These are phyloP conservation scores for Ustilago vetiveriae DNA, from an alignment of 1,284 basidiomycete genomes.

Conservation along the genomic window DNA sequence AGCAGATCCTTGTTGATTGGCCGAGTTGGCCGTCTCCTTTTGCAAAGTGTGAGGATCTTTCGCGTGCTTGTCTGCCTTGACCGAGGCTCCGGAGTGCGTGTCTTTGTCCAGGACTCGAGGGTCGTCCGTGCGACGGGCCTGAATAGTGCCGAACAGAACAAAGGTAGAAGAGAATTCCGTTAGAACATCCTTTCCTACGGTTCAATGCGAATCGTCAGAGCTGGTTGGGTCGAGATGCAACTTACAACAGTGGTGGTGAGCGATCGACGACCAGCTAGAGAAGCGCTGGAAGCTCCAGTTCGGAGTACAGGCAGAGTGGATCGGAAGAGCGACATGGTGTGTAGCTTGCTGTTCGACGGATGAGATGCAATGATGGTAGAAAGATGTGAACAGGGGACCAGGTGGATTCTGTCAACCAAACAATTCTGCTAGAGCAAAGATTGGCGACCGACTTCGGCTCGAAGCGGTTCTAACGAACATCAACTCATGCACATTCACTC, in stretches of 20 bases:
- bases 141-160: too few relatives aligned
- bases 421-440: too few relatives aligned
- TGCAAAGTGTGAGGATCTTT: slow-evolving; percentile 50
- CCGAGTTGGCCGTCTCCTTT: slow-evolving; percentile 26
- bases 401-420: too few relatives aligned
- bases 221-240: too few relatives aligned
- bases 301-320: slow-evolving; percentile 16
- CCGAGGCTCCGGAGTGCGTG: slow-evolving; percentile 45
- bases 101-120: slow-evolving; percentile 33
- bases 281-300: slow-evolving; percentile 4
- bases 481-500: neutral
- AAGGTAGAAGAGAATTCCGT: too few relatives aligned
- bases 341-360: neutral
- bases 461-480: neutral
- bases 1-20: slow-evolving; percentile 7
- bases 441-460: neutral
- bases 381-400: neutral
- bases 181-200: too few relatives aligned
- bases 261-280: slow-evolving; percentile 12
- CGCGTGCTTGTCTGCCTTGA: slow-evolving; percentile 48
- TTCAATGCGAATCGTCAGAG: too few relatives aligned
- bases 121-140: slow-evolving; percentile 41
- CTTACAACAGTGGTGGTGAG: slow-evolving; percentile 38
- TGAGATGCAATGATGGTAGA: neutral
- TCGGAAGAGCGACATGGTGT: slow-evolving; percentile 45